Conservation (phyloP, 805 yeast genomes). For the Suhomyces xylopsoci region DNA sequence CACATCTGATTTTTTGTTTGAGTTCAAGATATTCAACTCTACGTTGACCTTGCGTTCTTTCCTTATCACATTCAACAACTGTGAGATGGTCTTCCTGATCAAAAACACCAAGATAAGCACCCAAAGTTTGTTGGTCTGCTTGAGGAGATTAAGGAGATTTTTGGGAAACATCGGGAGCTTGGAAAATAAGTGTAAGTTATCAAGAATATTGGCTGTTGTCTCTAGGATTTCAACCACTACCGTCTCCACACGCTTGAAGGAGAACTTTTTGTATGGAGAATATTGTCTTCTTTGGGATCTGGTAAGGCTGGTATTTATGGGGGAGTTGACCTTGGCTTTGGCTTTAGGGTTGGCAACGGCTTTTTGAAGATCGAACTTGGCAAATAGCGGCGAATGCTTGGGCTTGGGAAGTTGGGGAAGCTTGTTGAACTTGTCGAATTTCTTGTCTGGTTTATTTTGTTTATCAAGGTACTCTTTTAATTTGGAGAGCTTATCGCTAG, state of each 20-base stretch:
- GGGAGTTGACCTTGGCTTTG: not conserved
- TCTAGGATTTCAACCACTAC: constrained; percentile 31
- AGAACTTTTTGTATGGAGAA: constrained; percentile 16
- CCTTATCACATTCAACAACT: constrained; percentile 37
- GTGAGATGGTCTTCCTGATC: constrained; percentile 41
- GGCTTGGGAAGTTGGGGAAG: constrained; percentile 27
- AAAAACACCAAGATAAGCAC: constrained; percentile 38
- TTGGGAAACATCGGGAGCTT: constrained; percentile 44
- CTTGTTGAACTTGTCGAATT: constrained; percentile 3
- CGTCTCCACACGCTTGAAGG: constrained; percentile 30
- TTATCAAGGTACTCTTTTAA: constrained; percentile 24
- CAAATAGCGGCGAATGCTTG: constrained; percentile 32
- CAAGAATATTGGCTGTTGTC: constrained; percentile 36
- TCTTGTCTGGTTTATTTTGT: constrained; percentile 10
- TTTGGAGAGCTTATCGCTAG: constrained; percentile 34
- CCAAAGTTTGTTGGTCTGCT: constrained; percentile 45
- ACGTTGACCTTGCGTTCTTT: constrained; percentile 36
- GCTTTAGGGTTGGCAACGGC: not conserved
- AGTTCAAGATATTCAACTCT: constrained; percentile 31
- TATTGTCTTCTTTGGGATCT: not conserved
- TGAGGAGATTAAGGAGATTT: constrained; percentile 25
- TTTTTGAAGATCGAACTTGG: constrained; percentile 27
- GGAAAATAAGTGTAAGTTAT: constrained; percentile 41
- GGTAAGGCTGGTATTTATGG: not conserved
- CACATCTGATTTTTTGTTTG: constrained; percentile 14